These are phyloP conservation scores for Coemansia sp. DNA, from an alignment of 192 early-diverging fungal species.

Conservation along the genomic window DNA sequence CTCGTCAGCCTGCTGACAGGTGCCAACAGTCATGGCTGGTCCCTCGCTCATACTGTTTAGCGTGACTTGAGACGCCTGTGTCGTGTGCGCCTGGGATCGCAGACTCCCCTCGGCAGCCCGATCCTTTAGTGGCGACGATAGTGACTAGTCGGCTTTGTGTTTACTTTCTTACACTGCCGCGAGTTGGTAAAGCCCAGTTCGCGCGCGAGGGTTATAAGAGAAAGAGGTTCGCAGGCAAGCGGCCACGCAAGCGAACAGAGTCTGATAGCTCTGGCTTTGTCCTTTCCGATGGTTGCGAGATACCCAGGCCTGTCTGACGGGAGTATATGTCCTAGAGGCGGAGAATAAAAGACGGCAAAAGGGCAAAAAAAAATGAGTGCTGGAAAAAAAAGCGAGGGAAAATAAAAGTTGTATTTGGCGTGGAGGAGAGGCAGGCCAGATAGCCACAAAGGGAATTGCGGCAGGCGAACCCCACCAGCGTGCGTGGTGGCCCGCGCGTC, in stretches of 20 bases:
- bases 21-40: conserved; percentile 32
- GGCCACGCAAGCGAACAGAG: neutral
- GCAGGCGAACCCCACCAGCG: neutral
- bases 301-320: neutral
- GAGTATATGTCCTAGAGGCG: neutral
- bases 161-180: neutral
- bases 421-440: conserved; percentile 1
- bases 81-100: neutral
- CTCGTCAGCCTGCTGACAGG: conserved; percentile 31
- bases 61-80: neutral
- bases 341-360: neutral
- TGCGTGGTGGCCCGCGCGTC: conserved; percentile 3
- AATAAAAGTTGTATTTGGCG: neutral
- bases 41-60: neutral
- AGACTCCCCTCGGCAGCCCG: conserved; percentile 2
- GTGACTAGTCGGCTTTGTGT: neutral
- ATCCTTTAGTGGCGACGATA: neutral
- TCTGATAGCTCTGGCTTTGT: neutral
- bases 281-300: neutral
- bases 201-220: neutral
- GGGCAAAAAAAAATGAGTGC: neutral
- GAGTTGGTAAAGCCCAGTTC: neutral
- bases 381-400: neutral
- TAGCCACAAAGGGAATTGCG: conserved; percentile 4
- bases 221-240: neutral